Conservation (phyloP, 1,284 basidiomycete genomes). For the Boletellus deceptivus region DNA sequence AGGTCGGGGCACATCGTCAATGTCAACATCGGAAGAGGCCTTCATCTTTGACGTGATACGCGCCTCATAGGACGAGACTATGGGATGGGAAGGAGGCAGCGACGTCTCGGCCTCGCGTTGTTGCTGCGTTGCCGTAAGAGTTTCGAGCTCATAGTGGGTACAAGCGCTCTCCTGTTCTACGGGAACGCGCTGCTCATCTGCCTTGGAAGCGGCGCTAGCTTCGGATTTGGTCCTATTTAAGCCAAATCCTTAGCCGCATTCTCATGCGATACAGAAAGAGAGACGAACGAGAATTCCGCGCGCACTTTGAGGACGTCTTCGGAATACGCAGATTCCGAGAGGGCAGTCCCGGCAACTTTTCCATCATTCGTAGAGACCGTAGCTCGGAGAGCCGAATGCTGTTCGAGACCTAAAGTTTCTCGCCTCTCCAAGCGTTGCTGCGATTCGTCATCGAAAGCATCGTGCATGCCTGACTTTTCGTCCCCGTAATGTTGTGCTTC, state of each 20-base stretch:
- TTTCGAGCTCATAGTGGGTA: neutral
- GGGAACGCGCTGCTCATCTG: neutral
- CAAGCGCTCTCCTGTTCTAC: neutral
- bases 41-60: neutral
- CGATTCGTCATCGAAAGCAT: neutral
- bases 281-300: slow-evolving; percentile 1
- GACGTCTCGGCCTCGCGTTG: neutral
- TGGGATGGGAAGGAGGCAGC: neutral
- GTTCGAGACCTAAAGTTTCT: neutral
- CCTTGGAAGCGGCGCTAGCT: neutral
- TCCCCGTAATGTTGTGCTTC: neutral
- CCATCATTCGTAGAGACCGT: neutral
- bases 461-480: neutral
- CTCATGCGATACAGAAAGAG: neutral
- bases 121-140: neutral
- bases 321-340: neutral
- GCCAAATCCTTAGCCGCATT: neutral
- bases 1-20: neutral
- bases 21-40: neutral
- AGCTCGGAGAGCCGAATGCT: neutral
- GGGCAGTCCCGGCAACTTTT: neutral
- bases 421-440: neutral
- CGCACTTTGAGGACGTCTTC: neutral
- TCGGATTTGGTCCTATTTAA: neutral
- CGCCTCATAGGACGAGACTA: neutral